Conservation (phyloP, 2,329 filamentous ascomycete genomes). For the Remersonia thermophila region DNA sequence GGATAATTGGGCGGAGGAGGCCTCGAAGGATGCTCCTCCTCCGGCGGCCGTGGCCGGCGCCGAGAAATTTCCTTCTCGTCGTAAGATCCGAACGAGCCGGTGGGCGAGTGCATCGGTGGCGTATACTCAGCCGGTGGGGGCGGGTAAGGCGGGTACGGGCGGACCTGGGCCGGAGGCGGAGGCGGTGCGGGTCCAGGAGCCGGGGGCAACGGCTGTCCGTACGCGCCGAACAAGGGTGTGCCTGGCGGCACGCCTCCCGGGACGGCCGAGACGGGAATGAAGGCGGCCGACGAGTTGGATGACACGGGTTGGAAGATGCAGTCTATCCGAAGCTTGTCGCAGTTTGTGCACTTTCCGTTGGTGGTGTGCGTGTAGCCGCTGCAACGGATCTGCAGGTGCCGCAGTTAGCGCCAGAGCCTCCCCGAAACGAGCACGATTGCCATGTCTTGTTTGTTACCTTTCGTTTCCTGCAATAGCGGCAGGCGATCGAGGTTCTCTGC, state of each 20-base stretch:
- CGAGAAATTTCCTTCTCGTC: slow-evolving; percentile 25
- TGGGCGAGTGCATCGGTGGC: slow-evolving; percentile 24
- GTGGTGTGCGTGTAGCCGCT: slow-evolving; percentile 47
- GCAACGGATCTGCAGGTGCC: slow-evolving; percentile 39
- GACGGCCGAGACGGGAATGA: slow-evolving; percentile 46
- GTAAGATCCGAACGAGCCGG: slow-evolving; percentile 24
- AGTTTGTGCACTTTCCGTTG: slow-evolving; percentile 48
- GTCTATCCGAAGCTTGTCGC: slow-evolving; percentile 49
- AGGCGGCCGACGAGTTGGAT: slow-evolving; percentile 42
- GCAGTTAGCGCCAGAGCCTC: no score
- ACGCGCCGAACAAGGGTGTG: slow-evolving; percentile 44
- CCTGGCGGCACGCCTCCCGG: slow-evolving; percentile 46
- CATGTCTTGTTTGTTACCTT: no score
- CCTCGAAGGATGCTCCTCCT: slow-evolving; percentile 29
- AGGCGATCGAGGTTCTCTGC: slow-evolving; percentile 48
- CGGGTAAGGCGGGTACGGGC: slow-evolving; percentile 11
- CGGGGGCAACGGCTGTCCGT: slow-evolving; percentile 39
- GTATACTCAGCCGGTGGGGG: slow-evolving; percentile 14
- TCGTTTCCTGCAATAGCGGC: slow-evolving; percentile 47
- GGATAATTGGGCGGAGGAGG: slow-evolving; percentile 35
- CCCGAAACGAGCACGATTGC: no score
- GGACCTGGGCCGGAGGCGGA: background rate
- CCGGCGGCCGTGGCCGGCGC: slow-evolving; percentile 26
- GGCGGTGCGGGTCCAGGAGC: slow-evolving; percentile 9
- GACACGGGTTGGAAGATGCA: slow-evolving; percentile 50